Percentiles rank a stretch among this genome's conserved stretches.
Conservation (phyloP, 139 green algal genomes). For the Tetraselmis striata region DNA sequence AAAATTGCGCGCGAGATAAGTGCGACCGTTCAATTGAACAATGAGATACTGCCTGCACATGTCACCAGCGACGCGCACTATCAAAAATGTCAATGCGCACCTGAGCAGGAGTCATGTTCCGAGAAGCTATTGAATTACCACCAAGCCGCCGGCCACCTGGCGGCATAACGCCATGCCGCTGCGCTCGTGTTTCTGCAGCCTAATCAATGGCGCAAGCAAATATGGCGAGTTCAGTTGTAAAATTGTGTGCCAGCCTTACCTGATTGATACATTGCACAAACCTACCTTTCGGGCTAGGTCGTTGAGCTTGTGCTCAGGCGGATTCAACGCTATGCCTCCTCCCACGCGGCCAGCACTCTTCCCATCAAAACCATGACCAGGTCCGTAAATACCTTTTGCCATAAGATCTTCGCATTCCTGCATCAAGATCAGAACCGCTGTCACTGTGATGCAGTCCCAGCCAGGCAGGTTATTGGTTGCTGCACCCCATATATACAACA, state of each 20-base stretch:
- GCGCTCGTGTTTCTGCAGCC: background rate
- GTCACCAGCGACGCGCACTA: too few species aligned
- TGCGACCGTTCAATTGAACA: too few species aligned
- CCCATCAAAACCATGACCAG: background rate
- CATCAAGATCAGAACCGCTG: too few species aligned
- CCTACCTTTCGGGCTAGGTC: background rate
- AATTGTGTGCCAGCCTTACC: too few species aligned
- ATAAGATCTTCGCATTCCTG: background rate
- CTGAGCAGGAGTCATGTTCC: background rate
- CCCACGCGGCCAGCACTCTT: background rate
- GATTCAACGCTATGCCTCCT: background rate
- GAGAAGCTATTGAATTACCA: background rate
- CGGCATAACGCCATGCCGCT: background rate
- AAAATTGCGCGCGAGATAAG: too few species aligned
- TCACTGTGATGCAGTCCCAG: too few species aligned
- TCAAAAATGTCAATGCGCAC: too few species aligned
- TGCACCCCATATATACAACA: too few species aligned
- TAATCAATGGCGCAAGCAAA: background rate
- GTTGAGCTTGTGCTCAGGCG: background rate
- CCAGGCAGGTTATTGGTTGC: too few species aligned
- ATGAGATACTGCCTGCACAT: too few species aligned
- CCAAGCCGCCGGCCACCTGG: background rate
- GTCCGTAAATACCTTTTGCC: background rate
- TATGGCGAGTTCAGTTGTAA: too few species aligned
- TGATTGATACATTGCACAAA: too few species aligned